Percentiles rank a stretch among this genome's conserved stretches.
Evolutionary conservation across 1,284 basidiomycete species (phyloP).

Genomic region (Melampsora americana): DNA sequence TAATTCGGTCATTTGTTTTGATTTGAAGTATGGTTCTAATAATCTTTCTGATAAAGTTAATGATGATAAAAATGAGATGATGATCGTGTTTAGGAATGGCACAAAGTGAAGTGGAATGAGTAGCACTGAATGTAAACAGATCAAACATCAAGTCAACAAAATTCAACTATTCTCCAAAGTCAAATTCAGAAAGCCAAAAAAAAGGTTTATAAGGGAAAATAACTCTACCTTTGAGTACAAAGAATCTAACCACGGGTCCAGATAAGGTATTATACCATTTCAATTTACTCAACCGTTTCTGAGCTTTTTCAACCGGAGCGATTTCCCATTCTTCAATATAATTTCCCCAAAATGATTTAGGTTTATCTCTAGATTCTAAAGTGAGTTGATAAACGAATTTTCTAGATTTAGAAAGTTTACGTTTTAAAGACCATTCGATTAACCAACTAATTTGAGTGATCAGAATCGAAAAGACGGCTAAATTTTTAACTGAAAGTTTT

Average conservation of each 20-base stretch:
- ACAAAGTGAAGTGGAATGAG: constrained; percentile 67
- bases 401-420: constrained; percentile 72
- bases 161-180: too few species aligned
- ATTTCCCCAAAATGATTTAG: constrained; percentile 62
- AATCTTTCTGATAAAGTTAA: constrained; percentile 68
- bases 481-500: constrained; percentile 50
- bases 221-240: constrained; percentile 48
- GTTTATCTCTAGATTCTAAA: constrained; percentile 71
- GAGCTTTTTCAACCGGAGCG: constrained; percentile 50
- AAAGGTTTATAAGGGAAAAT: background rate
- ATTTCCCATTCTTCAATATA: constrained; percentile 52
- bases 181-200: background rate
- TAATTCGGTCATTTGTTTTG: constrained; percentile 70
- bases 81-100: constrained; percentile 63
- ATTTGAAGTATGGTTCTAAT: constrained; percentile 72
- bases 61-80: constrained; percentile 66
- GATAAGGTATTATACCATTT: constrained; percentile 48
- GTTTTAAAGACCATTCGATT: constrained; percentile 71
- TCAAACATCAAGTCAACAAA: too few species aligned
- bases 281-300: constrained; percentile 45
- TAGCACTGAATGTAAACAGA: constrained; percentile 58
- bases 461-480: constrained; percentile 69
- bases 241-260: constrained; percentile 48
- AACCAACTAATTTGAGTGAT: constrained; percentile 69
- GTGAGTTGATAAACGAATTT: constrained; percentile 70